phyloP scores from a whole-genome alignment of 352 stramenopile species.

The Pythium vanterpoolii region DNA sequence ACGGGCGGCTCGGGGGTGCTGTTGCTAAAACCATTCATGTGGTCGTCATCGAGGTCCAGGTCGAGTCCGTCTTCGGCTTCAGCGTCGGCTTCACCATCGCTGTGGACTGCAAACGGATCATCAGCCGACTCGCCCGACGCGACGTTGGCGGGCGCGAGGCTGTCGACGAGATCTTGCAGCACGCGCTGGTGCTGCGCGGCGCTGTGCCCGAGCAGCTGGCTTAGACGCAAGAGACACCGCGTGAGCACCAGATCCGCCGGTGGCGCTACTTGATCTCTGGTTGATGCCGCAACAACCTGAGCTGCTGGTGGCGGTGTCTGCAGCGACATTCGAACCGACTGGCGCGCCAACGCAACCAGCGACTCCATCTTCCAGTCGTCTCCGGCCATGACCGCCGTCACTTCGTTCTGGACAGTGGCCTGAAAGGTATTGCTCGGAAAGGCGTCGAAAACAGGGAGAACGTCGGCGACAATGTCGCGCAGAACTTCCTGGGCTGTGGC shows the following conservation, averaged over 20 bases:
- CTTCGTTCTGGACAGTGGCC: conserved; percentile 57
- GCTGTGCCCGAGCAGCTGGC: conserved; percentile 50
- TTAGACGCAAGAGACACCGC: conserved; percentile 52
- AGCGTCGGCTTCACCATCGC: conserved; percentile 33
- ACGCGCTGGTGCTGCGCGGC: conserved; percentile 48
- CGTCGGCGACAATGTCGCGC: conserved; percentile 42
- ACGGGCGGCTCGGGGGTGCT: not conserved
- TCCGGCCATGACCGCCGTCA: conserved; percentile 36
- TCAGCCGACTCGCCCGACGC: conserved; percentile 11
- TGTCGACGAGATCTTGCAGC: conserved; percentile 52
- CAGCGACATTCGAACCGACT: conserved; percentile 55
- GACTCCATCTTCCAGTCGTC: conserved; percentile 69
- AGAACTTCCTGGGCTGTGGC: conserved; percentile 35
- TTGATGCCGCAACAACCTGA: no score
- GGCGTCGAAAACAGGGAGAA: conserved; percentile 61
- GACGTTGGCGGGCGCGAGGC: conserved; percentile 49
- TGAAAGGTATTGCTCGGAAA: conserved; percentile 63
- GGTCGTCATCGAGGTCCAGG: conserved; percentile 29
- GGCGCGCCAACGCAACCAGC: conserved; percentile 56
- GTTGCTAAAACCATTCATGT: conserved; percentile 28
- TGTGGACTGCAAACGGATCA: conserved; percentile 22
- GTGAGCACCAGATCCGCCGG: conserved; percentile 45
- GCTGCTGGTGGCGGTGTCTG: not conserved
- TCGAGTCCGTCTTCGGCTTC: conserved; percentile 31
- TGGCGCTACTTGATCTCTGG: not conserved